phyloP scores from a whole-genome alignment of 441 rosid species.

The Pelargonium fulgidum region DNA sequence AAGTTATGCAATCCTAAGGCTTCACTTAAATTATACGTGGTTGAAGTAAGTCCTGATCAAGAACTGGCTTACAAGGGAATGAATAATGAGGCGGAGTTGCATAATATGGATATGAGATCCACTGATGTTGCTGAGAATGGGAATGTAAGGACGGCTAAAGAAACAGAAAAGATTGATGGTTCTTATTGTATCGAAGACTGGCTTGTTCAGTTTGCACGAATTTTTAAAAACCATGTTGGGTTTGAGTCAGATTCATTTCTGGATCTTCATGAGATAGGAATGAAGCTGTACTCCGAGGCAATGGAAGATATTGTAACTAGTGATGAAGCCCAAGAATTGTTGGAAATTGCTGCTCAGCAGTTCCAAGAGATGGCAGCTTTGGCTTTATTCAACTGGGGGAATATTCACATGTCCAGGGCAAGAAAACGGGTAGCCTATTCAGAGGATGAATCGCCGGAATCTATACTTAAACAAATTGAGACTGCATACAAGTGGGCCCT shows the following conservation, averaged over 20 bases:
- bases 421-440: conserved; percentile 60
- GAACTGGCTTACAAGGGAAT: conserved; percentile 52
- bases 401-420: conserved; percentile 88
- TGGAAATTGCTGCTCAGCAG: conserved; percentile 71
- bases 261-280: conserved; percentile 90
- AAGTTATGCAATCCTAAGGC: conserved; percentile 46
- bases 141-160: conserved; percentile 28
- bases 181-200: conserved; percentile 59
- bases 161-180: conserved; percentile 29
- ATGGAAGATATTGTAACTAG: conserved; percentile 84
- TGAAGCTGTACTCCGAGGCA: conserved; percentile 87
- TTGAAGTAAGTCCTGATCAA: conserved; percentile 64
- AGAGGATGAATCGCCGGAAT: conserved; percentile 63
- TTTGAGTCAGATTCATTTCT: conserved; percentile 86
- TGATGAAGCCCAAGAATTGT: conserved; percentile 79
- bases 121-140: conserved; percentile 43
- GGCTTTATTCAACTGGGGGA: conserved; percentile 94
- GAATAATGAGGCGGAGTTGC: neutral
- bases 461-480: conserved; percentile 46
- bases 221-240: conserved; percentile 90
- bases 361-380: conserved; percentile 98
- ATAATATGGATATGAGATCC: conserved; percentile 28
- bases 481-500: conserved; percentile 63
- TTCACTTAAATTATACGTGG: conserved; percentile 60
- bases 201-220: conserved; percentile 77